Conservation (phyloP, 2,329 filamentous ascomycete species). For the Paraphoma sp. region DNA sequence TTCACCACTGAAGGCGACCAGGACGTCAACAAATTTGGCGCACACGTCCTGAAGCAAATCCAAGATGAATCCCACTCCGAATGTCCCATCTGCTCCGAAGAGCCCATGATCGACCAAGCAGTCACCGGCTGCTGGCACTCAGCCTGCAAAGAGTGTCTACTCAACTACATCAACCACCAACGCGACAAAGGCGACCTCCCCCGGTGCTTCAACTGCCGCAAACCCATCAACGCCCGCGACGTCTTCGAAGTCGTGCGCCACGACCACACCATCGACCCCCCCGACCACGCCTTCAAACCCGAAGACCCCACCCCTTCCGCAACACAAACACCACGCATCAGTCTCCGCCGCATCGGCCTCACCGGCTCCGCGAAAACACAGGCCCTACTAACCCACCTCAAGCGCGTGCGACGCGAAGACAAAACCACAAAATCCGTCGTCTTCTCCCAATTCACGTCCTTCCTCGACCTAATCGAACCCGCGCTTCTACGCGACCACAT, state of each 20-base stretch:
- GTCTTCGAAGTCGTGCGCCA: conserved; percentile 92
- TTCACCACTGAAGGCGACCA: conserved; percentile 72
- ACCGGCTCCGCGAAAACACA: conserved; percentile 89
- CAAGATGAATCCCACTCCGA: conserved; percentile 87
- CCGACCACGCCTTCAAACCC: conserved; percentile 48
- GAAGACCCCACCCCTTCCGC: conserved; percentile 32
- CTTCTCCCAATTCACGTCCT: conserved; percentile 97
- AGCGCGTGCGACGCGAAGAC: conserved; percentile 69
- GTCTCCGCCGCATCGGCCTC: conserved; percentile 66
- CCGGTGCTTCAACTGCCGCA: conserved; percentile 89
- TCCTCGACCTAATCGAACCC: conserved; percentile 87
- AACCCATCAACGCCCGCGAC: conserved; percentile 79
- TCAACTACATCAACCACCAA: conserved; percentile 89
- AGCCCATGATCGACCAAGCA: conserved; percentile 92
- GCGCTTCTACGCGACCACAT: conserved; percentile 77
- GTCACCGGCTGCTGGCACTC: conserved; percentile 98
- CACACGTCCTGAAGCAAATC: conserved; percentile 88
- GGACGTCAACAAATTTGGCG: conserved; percentile 76
- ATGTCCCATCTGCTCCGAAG: conserved; percentile 93
- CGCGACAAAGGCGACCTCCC: conserved; percentile 76
- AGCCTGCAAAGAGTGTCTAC: conserved; percentile 91
- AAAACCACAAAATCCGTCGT: conserved; percentile 84
- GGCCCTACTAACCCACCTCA: conserved; percentile 77
- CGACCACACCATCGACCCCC: conserved; percentile 61
- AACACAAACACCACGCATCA: conserved; percentile 58